Evolutionary conservation across 75 land plant species (phyloP), one percentile per base, ranked within the genome.

Genomic region (Pinus taeda): DNA sequence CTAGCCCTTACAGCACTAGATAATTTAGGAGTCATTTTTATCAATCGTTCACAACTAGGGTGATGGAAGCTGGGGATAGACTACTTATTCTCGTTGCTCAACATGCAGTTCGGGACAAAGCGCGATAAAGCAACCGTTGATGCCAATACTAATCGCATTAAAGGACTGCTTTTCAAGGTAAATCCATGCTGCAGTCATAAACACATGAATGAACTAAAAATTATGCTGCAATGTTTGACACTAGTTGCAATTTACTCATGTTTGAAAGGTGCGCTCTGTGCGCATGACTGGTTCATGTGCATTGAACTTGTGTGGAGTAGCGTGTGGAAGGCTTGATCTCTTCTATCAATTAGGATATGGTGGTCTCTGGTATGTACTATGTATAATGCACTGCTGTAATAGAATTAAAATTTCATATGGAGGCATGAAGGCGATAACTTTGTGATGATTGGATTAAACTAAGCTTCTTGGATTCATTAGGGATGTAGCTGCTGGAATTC

Each of bases 281-380:
- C 87, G 99, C 59, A 92, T 97, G 93, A 78, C 84, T 79, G 98
- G 99, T 11, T 97, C 99, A 4, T 92, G 98, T 88, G 99, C 99
- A 18, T 74, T 97, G 82, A 89, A 97, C 77, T 84, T 97, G 22
- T 97, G 98, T 81, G 99, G 99, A 62, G 66, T 97, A 57, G 99
- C 99, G 58, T 89, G 95, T 84, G 99, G 99, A 70, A 84, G 99
- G 88, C 92, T 97, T 74, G 99, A 97, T 77, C 65, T 94, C 33
- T 92, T 92, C 77, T 97, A 89, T 76, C 93, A 94, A 83, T 37
- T 83, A 24, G 99, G 98, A 4, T 97, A 87, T 78, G 99, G 99
- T 20, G 99, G 98, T 59, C 98, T 98, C 4, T 97, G 99, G 99
- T 97, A 80, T 39, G 84, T 74, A 13, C 9, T 97, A 80, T 39